Conservation (phyloP, 257 asterid species). For the Solanum sejunctum region DNA sequence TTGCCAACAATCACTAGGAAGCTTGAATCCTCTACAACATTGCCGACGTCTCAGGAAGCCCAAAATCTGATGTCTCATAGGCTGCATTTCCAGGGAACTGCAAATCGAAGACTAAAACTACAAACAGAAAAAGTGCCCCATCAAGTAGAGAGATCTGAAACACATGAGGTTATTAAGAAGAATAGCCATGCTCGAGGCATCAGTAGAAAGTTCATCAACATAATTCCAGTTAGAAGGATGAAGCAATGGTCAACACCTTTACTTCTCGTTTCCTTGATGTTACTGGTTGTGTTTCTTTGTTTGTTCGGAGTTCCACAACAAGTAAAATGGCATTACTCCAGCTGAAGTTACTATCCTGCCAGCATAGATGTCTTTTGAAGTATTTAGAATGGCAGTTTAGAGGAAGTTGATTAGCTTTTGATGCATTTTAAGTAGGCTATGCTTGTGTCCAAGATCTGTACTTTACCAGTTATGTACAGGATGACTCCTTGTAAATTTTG, state of each 20-base stretch:
- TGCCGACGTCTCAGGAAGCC: conserved; percentile 2
- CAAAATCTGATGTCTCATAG: background rate
- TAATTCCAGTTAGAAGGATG: background rate
- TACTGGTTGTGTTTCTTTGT: background rate
- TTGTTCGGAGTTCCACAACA: background rate
- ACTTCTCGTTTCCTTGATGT: background rate
- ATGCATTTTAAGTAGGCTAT: background rate
- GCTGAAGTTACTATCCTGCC: background rate
- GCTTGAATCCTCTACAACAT: background rate
- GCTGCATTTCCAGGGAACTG: conserved; percentile 49
- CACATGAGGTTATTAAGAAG: background rate
- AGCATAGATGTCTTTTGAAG: background rate
- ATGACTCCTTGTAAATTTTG: background rate
- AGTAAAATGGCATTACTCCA: background rate
- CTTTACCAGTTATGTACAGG: background rate
- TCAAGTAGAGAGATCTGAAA: background rate
- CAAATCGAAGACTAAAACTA: conserved; percentile 42
- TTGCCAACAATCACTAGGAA: background rate
- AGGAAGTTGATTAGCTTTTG: background rate
- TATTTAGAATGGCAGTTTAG: background rate
- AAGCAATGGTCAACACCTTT: background rate
- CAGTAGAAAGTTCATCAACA: background rate
- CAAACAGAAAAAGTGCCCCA: conserved; percentile 1
- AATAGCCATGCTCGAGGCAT: background rate
- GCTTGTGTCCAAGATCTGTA: background rate